Base-by-base conservation (phyloP, 2,329 filamentous ascomycete species). In the Sporothrix dimorphospora region DNA sequence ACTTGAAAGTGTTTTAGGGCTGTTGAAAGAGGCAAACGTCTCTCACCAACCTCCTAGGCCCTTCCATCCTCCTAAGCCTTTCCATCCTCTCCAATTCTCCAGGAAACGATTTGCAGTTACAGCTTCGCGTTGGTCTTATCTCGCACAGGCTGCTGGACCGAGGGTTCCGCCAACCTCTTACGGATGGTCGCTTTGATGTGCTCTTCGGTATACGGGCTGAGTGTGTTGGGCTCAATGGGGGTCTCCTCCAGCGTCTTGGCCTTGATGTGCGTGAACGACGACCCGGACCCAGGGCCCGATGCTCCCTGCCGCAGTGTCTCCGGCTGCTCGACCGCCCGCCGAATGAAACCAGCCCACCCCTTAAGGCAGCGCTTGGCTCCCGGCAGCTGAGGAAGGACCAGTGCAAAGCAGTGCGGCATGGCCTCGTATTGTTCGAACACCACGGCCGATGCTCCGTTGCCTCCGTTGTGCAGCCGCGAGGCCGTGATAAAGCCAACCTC, bases 391-490 rank as follows among this genome's bases (percentile, higher is more conserved):
- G 83, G 80, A 71, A 93, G 80, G 1, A 92, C 74, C 74, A 89
- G 77, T 0, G 86, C 88, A 78, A 93, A 95, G 76, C 88, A 89
- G 80, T 94, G 92, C 70, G 93, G 92, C 92, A 95, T 95, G 3
- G 89, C 91, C 79, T 94, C 90, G 78, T 90, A 96, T 80, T 93
- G 88, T 78, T 92, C 88, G 77, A 90, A 91, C 3, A 88, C 84
- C 0, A 94, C 87, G 0, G 77, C 78, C 0, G 91, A 90, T 0
- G 90, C 90, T 5, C 87, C 89, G 61, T 91, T 87, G 8, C 77
- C 75, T 19, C 83, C 40, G 47, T 70, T 70, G 72, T 68, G 83
- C 12, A 92, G 83, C 51, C 85, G 84, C 53, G 82, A 80, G 0
- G 90, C 91, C 0, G 90, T 91, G 1, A 93, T 78, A 69, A 88